A percentile compares a stretch with the other conserved stretches of the same genome.
phyloP scores from a whole-genome alignment of 192 early-diverging fungal genomes.

The Cetraspora pellucida region DNA sequence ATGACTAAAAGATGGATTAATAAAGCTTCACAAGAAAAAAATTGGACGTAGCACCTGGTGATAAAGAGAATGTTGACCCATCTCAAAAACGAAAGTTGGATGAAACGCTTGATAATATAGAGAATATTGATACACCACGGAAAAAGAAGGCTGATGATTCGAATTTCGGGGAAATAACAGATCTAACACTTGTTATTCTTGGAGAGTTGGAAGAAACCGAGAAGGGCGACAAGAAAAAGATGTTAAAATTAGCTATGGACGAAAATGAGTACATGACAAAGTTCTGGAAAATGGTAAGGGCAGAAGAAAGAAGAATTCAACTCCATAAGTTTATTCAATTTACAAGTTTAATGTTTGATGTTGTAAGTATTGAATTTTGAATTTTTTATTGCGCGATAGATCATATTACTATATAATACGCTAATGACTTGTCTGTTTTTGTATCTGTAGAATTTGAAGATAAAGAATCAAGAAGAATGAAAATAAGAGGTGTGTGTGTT shows the following conservation, averaged over 20 bases:
- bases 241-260: not conserved
- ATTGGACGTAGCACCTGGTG: not conserved
- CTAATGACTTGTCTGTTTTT: not conserved
- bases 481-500: not conserved
- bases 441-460: not conserved
- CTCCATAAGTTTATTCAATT: constrained; percentile 14
- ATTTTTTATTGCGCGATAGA: constrained; percentile 4
- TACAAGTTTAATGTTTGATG: constrained; percentile 3
- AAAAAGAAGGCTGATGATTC: not conserved
- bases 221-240: constrained; percentile 7
- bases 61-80: constrained; percentile 1
- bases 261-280: not conserved
- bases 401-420: not conserved
- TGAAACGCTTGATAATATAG: not conserved
- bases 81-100: not conserved
- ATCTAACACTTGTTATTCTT: not conserved
- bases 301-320: constrained; percentile 2
- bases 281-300: not conserved
- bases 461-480: constrained; percentile 1
- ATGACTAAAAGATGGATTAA: constrained; percentile 23
- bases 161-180: constrained; percentile 15
- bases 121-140: not conserved
- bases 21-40: constrained; percentile 16
- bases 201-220: constrained; percentile 13
- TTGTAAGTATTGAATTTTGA: constrained; percentile 12